These are phyloP conservation scores for Zygosaccharomyces kombuchaensis DNA, from an alignment of 805 yeast species.

Conservation along the genomic window DNA sequence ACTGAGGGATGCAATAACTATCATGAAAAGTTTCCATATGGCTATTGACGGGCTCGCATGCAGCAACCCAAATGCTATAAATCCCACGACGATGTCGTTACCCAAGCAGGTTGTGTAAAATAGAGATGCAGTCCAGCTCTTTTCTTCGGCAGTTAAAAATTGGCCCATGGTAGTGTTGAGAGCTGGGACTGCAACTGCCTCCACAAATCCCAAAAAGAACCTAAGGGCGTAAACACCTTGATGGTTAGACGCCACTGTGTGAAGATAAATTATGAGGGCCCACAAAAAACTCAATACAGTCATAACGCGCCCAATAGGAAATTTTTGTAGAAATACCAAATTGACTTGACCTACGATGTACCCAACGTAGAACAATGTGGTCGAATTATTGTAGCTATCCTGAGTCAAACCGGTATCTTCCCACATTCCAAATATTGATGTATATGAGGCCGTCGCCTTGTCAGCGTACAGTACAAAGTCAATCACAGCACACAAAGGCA, in stretches of 20 bases:
- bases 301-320: too few relatives aligned
- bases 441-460: too few relatives aligned
- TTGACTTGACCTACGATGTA: slow-evolving; percentile 52
- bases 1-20: too few relatives aligned
- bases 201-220: slow-evolving; percentile 49
- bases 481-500: too few relatives aligned
- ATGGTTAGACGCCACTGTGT: slow-evolving; percentile 41
- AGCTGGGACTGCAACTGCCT: slow-evolving; percentile 42
- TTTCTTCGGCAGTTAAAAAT: slow-evolving; percentile 45
- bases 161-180: slow-evolving; percentile 47
- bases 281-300: too few relatives aligned
- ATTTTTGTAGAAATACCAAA: slow-evolving; percentile 32
- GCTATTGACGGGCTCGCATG: slow-evolving; percentile 26
- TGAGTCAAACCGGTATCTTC: too few relatives aligned
- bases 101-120: slow-evolving; percentile 51
- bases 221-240: slow-evolving; percentile 45
- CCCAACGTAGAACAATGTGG: too few relatives aligned
- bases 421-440: too few relatives aligned
- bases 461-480: too few relatives aligned
- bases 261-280: too few relatives aligned
- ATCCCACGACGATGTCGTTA: slow-evolving; percentile 49
- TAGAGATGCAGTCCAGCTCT: slow-evolving; percentile 50
- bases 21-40: slow-evolving; percentile 52
- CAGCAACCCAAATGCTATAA: slow-evolving; percentile 41
- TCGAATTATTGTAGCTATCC: too few relatives aligned